These are phyloP conservation scores for Colletotrichum graminicola DNA, from an alignment of 2,329 filamentous ascomycete species.

Conservation along the genomic window DNA sequence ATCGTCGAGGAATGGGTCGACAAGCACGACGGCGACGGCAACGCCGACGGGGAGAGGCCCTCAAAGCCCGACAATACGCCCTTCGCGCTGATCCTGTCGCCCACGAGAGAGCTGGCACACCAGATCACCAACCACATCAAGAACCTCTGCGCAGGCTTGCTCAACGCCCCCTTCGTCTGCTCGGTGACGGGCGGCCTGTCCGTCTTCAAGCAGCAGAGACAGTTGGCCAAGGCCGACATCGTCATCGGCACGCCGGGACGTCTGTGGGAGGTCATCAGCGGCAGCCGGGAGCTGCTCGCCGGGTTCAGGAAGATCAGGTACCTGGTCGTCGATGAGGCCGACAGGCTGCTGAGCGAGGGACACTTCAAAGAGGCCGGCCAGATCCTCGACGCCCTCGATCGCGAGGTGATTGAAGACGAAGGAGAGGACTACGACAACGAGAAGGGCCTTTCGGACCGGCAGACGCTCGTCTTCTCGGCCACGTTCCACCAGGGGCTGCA, in stretches of 20 bases:
- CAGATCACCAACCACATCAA: conserved; percentile 88
- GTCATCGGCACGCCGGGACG: conserved; percentile 94
- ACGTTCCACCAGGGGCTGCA: conserved; percentile 94
- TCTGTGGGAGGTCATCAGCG: conserved; percentile 92
- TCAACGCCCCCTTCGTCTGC: conserved; percentile 78
- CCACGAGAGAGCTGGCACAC: conserved; percentile 93
- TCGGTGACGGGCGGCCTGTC: conserved; percentile 93
- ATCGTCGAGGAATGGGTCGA: conserved; percentile 88
- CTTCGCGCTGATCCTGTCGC: conserved; percentile 85
- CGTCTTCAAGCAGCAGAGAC: conserved; percentile 92
- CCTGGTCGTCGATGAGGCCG: conserved; percentile 93
- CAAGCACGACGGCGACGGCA: conserved; percentile 41
- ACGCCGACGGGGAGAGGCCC: conserved; percentile 47
- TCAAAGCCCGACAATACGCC: conserved; percentile 60
- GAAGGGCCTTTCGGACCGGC: conserved; percentile 65
- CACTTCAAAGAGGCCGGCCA: conserved; percentile 96
- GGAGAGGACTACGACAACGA: conserved; percentile 60
- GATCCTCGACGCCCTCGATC: conserved; percentile 84
- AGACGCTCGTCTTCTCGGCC: conserved; percentile 96
- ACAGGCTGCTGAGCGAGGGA: conserved; percentile 89
- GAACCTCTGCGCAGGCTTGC: conserved; percentile 74
- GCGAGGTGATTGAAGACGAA: conserved; percentile 70
- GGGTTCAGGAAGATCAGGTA: conserved; percentile 82
- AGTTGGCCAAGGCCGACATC: conserved; percentile 86
- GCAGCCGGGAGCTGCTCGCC: conserved; percentile 75